Evolutionary conservation across 2,329 filamentous ascomycete species (phyloP).

Genomic region (Cordyceps fumosorosea): DNA sequence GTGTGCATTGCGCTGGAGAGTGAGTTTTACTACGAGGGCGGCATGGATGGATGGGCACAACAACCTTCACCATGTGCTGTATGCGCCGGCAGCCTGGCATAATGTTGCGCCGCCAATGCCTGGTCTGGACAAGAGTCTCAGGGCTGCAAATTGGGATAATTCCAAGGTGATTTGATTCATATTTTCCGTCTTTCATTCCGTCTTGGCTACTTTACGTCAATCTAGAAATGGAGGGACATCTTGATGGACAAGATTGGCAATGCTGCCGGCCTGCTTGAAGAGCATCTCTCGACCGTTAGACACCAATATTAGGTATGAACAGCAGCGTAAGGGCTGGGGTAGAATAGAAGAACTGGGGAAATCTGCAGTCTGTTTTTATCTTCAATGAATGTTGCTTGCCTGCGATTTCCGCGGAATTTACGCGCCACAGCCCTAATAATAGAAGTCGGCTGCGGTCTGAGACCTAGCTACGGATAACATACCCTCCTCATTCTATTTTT

Average conservation of each 20-base stretch:
- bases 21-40: constrained; percentile 3
- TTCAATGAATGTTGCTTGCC: too few species aligned
- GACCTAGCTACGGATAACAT: too few species aligned
- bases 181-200: background rate
- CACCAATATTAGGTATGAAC: background rate
- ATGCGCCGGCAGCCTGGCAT: background rate
- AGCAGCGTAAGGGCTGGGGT: too few species aligned
- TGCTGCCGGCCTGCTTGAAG: background rate
- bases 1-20: constrained; percentile 2
- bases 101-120: background rate
- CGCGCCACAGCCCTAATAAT: too few species aligned
- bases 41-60: constrained; percentile 7
- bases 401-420: too few species aligned
- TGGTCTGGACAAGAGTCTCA: background rate
- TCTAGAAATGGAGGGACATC: constrained; percentile 1
- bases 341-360: too few species aligned
- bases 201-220: too few species aligned
- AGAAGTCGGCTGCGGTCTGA: too few species aligned
- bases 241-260: constrained; percentile 1
- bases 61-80: constrained; percentile 3
- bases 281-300: background rate
- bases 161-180: background rate
- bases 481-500: too few species aligned
- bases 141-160: background rate
- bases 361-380: too few species aligned